Conservation (phyloP, 2,329 filamentous ascomycete species). For the Aspergillus pseudonomiae region DNA sequence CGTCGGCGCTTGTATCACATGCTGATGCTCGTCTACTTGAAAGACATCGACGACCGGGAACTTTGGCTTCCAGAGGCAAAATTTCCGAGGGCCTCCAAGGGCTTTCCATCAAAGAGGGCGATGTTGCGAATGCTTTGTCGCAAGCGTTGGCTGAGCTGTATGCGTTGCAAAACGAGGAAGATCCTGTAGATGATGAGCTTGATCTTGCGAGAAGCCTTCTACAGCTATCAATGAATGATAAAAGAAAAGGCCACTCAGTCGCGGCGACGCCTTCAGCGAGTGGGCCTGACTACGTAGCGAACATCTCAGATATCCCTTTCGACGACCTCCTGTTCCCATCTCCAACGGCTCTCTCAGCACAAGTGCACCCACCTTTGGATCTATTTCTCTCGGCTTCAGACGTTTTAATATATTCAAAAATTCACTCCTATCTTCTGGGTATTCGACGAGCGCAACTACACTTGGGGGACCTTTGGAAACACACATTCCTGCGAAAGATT, state of each 20-base stretch:
- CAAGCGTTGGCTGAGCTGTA: constrained; percentile 79
- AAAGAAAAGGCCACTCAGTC: constrained; percentile 32
- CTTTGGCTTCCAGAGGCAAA: constrained; percentile 53
- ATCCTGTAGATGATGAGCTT: constrained; percentile 71
- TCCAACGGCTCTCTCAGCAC: constrained; percentile 70
- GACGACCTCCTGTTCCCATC: constrained; percentile 80
- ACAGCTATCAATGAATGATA: constrained; percentile 58
- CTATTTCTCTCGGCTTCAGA: constrained; percentile 80
- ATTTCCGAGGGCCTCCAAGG: constrained; percentile 59
- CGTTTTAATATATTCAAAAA: constrained; percentile 76
- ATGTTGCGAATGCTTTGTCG: constrained; percentile 75
- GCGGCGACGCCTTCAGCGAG: constrained; percentile 27
- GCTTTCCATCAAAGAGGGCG: constrained; percentile 79
- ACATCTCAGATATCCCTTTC: constrained; percentile 59
- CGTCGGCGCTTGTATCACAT: constrained; percentile 80
- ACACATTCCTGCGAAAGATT: constrained; percentile 74
- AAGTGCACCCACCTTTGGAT: constrained; percentile 79
- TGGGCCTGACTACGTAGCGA: constrained; percentile 27
- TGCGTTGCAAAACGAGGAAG: constrained; percentile 77
- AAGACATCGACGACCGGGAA: constrained; percentile 65
- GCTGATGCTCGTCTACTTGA: constrained; percentile 78
- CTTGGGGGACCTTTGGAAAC: constrained; percentile 84
- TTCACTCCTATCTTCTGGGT: constrained; percentile 84
- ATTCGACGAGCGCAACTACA: constrained; percentile 84
- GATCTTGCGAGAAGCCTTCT: constrained; percentile 81